Conservation (phyloP, 768 basidiomycete species). For the Boletus edulis region DNA sequence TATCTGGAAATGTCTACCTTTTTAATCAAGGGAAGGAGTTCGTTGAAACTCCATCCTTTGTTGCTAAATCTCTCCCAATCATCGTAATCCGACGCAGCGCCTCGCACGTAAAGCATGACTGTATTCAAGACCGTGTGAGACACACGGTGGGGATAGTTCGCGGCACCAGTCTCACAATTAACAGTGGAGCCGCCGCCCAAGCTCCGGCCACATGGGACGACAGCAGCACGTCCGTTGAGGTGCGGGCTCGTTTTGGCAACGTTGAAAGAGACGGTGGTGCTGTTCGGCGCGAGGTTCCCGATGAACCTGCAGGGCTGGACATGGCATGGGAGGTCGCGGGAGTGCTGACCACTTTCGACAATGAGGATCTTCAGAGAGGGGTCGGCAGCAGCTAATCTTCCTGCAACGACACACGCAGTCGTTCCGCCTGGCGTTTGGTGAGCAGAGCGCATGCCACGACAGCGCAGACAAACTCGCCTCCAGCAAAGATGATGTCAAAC, state of each 20-base stretch:
- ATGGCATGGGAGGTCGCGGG: conserved; percentile 44
- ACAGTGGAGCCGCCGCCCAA: conserved; percentile 64
- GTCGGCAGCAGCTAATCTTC: conserved; percentile 51
- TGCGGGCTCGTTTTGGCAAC: conserved; percentile 37
- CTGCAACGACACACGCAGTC: conserved; percentile 50
- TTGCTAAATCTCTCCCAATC: conserved; percentile 53
- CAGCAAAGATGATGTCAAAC: conserved; percentile 57
- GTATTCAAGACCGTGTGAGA: background rate
- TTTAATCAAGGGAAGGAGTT: conserved; percentile 54
- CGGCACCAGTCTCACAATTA: conserved; percentile 43
- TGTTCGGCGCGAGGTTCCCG: conserved; percentile 37
- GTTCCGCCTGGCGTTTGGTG: conserved; percentile 39
- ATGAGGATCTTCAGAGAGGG: conserved; percentile 56
- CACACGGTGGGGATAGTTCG: too few species aligned
- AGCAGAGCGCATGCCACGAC: background rate
- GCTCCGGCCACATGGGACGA: conserved; percentile 48
- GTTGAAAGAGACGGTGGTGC: conserved; percentile 46
- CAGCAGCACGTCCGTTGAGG: conserved; percentile 41
- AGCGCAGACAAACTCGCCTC: conserved; percentile 36
- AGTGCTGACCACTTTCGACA: conserved; percentile 57
- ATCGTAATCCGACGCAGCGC: conserved; percentile 61
- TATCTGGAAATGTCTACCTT: conserved; percentile 39
- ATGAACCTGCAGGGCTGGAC: conserved; percentile 54
- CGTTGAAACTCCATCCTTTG: conserved; percentile 57
- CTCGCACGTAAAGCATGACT: conserved; percentile 54